Evolutionary conservation across 164 flowering plant species (phyloP), one percentile per base, ranked within the genome.

Genomic region (Vitis vinifera): DNA sequence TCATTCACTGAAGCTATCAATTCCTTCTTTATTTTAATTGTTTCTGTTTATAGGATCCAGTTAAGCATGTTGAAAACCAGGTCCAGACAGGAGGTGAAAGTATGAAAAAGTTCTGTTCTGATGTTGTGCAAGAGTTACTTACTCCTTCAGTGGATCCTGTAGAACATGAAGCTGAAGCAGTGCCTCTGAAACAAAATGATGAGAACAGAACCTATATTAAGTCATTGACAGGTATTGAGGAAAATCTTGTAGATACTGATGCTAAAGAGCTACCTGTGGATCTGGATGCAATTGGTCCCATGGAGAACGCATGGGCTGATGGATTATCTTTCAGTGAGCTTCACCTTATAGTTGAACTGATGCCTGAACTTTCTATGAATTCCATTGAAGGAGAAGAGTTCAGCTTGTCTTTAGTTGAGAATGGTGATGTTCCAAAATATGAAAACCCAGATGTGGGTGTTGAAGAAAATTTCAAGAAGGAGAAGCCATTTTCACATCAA

Each of bases 61-160:
- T 80, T 7, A 80, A 78, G 67, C 82, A 70, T 71, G 80, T 82
- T 17, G 87, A 76, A 75, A 73, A 69, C 68, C 79, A 74, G 44
- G 79, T 77, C 17, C 82, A 76, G 13, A 75, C 66, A 14, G 77
- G 76, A 19, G 80, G 83, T 11, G 73, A 30, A 47, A 76, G 59
- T 23, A 37, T 84, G 69, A 81, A 80, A 62, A 78, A 59, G 48
- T 66, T 80, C 8, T 81, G 53, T 59, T 71, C 84, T 62, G 72
- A 58, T 69, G 82, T 82, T 17, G 64, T 81, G 31, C 81, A 73
- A 55, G 87, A 79, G 71, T 48, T 81, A 14, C 55, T 73, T 64
- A 76, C 80, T 51, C 72, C 76, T 57, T 29, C 64, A 3, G 76
- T 13, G 31, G 68, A 79, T 44, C 70, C 61, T 63, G 70, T 48